Percentiles rank a stretch among this genome's conserved stretches.
Evolutionary conservation across 768 basidiomycete genomes (phyloP).

Genomic region (Aureoboletus auriporus): DNA sequence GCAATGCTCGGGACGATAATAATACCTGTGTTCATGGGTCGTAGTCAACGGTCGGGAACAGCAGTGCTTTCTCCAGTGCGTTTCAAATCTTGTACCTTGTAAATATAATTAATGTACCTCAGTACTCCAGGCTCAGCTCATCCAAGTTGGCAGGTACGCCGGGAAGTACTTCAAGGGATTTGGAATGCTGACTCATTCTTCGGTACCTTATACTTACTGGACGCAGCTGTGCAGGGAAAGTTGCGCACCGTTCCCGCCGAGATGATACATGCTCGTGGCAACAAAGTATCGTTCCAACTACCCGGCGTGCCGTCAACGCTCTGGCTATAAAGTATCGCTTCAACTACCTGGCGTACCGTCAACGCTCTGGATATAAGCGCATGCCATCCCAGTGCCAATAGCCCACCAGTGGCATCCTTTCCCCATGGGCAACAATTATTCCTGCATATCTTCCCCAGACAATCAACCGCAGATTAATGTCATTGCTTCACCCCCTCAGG

Average conservation of each 20-base stretch:
- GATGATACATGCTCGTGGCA: neutral
- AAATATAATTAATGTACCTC: no score
- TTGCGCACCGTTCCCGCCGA: neutral
- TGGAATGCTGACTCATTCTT: no score
- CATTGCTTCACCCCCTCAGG: slow-evolving; percentile 1
- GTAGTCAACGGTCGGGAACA: no score
- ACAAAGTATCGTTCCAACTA: neutral
- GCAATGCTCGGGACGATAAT: no score
- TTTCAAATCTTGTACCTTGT: no score
- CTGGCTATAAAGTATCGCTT: slow-evolving; percentile 11
- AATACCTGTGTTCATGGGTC: no score
- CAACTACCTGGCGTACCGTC: neutral
- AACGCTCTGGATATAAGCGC: slow-evolving; percentile 12
- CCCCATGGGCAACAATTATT: slow-evolving; percentile 31
- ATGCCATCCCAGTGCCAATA: neutral
- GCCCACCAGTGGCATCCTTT: neutral
- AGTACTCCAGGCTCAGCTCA: no score
- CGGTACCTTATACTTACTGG: no score
- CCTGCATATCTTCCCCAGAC: slow-evolving; percentile 14
- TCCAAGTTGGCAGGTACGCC: no score
- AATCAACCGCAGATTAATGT: slow-evolving; percentile 3
- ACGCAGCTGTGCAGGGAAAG: no score
- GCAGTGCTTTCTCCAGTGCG: no score
- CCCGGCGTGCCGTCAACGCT: neutral
- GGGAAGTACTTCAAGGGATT: no score